Percentiles rank a stretch among this genome's conserved stretches.
Conservation (phyloP, 306 rosid species). For the Benincasa hispida region DNA sequence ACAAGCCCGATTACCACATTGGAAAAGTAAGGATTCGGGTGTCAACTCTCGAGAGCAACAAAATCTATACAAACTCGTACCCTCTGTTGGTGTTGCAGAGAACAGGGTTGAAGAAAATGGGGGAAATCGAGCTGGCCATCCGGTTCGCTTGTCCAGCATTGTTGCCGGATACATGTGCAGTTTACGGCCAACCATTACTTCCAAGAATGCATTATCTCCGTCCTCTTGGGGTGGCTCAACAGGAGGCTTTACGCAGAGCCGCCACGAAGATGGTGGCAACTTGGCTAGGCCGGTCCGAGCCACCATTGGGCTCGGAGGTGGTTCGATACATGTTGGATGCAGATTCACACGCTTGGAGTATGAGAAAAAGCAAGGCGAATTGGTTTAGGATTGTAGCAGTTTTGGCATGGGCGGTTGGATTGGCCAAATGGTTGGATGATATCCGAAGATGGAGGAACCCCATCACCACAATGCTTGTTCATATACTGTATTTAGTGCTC, state of each 20-base stretch:
- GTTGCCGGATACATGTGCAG: slow-evolving; percentile 61
- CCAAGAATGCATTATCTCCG: slow-evolving; percentile 89
- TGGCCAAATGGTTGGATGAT: slow-evolving; percentile 80
- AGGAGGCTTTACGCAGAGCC: slow-evolving; percentile 73
- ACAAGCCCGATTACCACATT: slow-evolving; percentile 26
- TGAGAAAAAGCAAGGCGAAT: slow-evolving; percentile 83
- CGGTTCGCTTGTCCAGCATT: slow-evolving; percentile 65
- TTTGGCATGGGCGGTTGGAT: slow-evolving; percentile 70
- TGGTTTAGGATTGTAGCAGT: slow-evolving; percentile 92
- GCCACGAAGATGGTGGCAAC: slow-evolving; percentile 71
- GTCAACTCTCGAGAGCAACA: slow-evolving; percentile 78
- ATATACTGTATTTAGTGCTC: slow-evolving; percentile 61
- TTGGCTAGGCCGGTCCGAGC: slow-evolving; percentile 75
- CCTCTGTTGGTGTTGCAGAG: slow-evolving; percentile 44
- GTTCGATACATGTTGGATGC: slow-evolving; percentile 89
- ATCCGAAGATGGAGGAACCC: slow-evolving; percentile 79
- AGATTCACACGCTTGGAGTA: slow-evolving; percentile 88
- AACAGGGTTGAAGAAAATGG: slow-evolving; percentile 76
- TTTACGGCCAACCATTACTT: slow-evolving; percentile 70
- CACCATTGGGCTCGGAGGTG: slow-evolving; percentile 75
- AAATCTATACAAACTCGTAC: slow-evolving; percentile 57
- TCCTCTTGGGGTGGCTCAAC: slow-evolving; percentile 75
- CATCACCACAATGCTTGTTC: slow-evolving; percentile 64
- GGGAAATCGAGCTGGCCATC: slow-evolving; percentile 74
- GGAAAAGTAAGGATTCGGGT: slow-evolving; percentile 83